Conservation (phyloP, 805 yeast genomes). For the Saccharomycopsis olivae region DNA sequence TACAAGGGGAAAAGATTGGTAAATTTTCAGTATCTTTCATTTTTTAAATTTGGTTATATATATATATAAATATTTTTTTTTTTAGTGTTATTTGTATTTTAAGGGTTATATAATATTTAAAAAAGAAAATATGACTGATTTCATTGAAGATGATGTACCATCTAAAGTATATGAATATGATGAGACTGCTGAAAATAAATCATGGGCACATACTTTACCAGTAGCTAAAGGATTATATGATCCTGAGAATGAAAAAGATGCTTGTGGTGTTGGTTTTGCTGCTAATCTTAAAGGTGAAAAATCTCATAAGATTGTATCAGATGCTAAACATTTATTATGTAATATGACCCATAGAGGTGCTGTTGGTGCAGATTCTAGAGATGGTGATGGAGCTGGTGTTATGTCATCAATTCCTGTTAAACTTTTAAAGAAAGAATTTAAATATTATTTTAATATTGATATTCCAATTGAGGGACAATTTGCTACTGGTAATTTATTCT, state of each 20-base stretch:
- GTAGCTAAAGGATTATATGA: conserved; percentile 82
- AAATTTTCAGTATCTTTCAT: too few species aligned
- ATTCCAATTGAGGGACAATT: conserved; percentile 79
- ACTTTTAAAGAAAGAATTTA: conserved; percentile 77
- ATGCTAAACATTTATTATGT: conserved; percentile 78
- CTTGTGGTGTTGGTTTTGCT: conserved; percentile 98
- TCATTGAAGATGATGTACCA: conserved; percentile 14
- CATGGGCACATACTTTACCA: conserved; percentile 92
- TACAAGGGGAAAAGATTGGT: too few species aligned
- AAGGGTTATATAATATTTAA: too few species aligned
- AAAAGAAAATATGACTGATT: too few species aligned
- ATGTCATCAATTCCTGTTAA: conserved; percentile 87
- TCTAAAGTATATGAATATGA: conserved; percentile 48
- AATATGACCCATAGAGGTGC: conserved; percentile 99
- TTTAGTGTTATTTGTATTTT: too few species aligned
- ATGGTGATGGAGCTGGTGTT: conserved; percentile 99
- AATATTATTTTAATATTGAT: conserved; percentile 50
- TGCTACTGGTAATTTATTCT: conserved; percentile 90
- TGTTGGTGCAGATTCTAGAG: conserved; percentile 88
- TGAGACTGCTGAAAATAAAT: conserved; percentile 64
- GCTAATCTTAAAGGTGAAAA: conserved; percentile 83
- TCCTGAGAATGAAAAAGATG: conserved; percentile 90
- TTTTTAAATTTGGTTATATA: too few species aligned
- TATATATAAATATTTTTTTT: too few species aligned
- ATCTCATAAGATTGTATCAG: conserved; percentile 88